Conservation (phyloP, 352 stramenopile species). For the Pythium coloratum region DNA sequence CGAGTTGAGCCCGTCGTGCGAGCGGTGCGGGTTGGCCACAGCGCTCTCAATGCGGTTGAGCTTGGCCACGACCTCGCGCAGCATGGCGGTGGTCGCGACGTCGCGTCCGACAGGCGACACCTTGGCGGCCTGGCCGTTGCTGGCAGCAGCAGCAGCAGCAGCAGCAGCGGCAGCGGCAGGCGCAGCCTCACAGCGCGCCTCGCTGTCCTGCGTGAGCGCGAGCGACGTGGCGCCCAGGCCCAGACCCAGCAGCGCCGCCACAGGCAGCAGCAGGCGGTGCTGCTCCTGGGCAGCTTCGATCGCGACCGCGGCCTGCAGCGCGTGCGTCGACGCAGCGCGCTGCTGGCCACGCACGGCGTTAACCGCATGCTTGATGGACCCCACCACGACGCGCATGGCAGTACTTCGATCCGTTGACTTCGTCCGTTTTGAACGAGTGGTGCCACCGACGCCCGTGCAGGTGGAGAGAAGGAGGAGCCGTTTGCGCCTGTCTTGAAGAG, state of each 20-base stretch:
- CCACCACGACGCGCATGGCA: slow-evolving; percentile 22
- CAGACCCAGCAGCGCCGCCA: slow-evolving; percentile 44
- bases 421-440: slow-evolving; percentile 36
- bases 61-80: slow-evolving; percentile 84
- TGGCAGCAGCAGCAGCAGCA: background rate
- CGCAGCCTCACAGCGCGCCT: slow-evolving; percentile 8
- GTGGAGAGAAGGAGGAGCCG: background rate
- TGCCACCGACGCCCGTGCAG: slow-evolving; percentile 9
- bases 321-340: slow-evolving; percentile 4
- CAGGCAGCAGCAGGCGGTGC: slow-evolving; percentile 15
- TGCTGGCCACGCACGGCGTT: slow-evolving; percentile 12
- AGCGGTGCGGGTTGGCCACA: slow-evolving; percentile 77
- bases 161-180: slow-evolving; percentile 1
- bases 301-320: slow-evolving; percentile 36
- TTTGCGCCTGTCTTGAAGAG: background rate
- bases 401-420: slow-evolving; percentile 8
- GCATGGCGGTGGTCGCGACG: slow-evolving; percentile 60
- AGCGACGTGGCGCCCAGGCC: slow-evolving; percentile 37
- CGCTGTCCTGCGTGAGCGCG: slow-evolving; percentile 20
- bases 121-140: background rate
- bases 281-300: slow-evolving; percentile 10
- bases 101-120: slow-evolving; percentile 46
- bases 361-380: slow-evolving; percentile 11
- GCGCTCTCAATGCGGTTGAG: slow-evolving; percentile 87
- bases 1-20: slow-evolving; percentile 60